phyloP scores from a whole-genome alignment of 495 filamentous ascomycete genomes.

The Penicillium lividum region DNA sequence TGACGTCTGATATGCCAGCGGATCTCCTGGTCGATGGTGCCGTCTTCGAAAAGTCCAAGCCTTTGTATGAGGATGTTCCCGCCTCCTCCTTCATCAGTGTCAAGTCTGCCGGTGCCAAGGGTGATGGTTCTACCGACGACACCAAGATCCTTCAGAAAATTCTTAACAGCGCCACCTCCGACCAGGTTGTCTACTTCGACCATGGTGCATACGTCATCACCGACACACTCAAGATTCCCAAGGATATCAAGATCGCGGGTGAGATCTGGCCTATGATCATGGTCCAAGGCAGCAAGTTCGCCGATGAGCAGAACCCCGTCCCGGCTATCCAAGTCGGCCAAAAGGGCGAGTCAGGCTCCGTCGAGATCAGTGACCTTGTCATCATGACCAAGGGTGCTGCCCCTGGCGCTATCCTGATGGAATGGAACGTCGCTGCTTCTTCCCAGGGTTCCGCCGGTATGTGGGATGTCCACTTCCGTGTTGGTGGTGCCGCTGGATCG shows the following conservation, averaged over 20 bases:
- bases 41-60: slow-evolving; percentile 67
- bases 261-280: slow-evolving; percentile 91
- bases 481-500: slow-evolving; percentile 80
- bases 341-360: slow-evolving; percentile 71
- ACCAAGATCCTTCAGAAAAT: slow-evolving; percentile 67
- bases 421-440: slow-evolving; percentile 80
- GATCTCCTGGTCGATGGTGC: slow-evolving; percentile 45
- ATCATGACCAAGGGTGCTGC: slow-evolving; percentile 63
- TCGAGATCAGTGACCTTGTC: slow-evolving; percentile 82
- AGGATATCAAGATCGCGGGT: slow-evolving; percentile 68
- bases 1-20: slow-evolving; percentile 40
- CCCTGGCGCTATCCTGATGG: slow-evolving; percentile 83
- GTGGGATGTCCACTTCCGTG: slow-evolving; percentile 91
- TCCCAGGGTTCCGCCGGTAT: slow-evolving; percentile 72
- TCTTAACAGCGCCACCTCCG: slow-evolving; percentile 58
- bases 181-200: slow-evolving; percentile 85
- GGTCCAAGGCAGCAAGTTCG: slow-evolving; percentile 72
- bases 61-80: slow-evolving; percentile 59
- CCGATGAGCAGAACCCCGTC: slow-evolving; percentile 66
- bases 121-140: slow-evolving; percentile 66
- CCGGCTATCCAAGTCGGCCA: slow-evolving; percentile 70
- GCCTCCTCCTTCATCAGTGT: slow-evolving; percentile 64
- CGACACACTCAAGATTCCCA: slow-evolving; percentile 78
- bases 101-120: slow-evolving; percentile 74
- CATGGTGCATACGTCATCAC: slow-evolving; percentile 87